phyloP scores from a whole-genome alignment of 139 green algal genomes.

The Closterium sp. region DNA sequence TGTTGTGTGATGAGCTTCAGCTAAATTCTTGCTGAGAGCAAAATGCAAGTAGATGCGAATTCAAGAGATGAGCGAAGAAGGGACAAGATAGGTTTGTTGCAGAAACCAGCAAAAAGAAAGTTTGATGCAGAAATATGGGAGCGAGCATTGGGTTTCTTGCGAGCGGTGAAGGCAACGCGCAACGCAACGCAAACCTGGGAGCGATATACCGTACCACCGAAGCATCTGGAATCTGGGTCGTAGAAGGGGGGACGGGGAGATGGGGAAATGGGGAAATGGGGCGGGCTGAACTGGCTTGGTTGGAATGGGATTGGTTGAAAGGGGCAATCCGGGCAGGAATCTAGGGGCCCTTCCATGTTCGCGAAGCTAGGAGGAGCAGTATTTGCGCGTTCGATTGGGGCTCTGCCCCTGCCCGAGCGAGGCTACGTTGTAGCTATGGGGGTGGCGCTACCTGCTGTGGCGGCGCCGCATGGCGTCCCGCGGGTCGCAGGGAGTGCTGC shows the following conservation, averaged over 20 bases:
- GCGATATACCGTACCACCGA: background rate
- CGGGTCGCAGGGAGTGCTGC: background rate
- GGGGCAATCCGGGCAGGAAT: background rate
- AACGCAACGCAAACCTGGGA: too few relatives aligned
- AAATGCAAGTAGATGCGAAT: background rate
- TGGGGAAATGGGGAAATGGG: background rate
- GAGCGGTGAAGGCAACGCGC: too few relatives aligned
- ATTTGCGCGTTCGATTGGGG: too few relatives aligned
- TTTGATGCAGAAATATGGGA: too few relatives aligned
- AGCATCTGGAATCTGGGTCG: background rate
- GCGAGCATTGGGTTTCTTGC: too few relatives aligned
- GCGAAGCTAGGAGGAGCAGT: background rate
- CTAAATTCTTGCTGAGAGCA: background rate
- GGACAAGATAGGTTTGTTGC: too few relatives aligned
- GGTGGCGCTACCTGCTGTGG: too few relatives aligned
- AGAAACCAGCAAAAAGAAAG: too few relatives aligned
- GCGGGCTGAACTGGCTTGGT: background rate
- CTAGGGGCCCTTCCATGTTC: background rate
- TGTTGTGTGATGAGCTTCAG: background rate
- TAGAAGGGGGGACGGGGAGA: too few relatives aligned
- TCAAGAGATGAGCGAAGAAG: too few relatives aligned
- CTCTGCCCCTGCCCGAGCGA: too few relatives aligned
- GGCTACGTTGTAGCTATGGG: too few relatives aligned
- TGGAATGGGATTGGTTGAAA: background rate
- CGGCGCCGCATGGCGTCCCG: background rate